These are phyloP conservation scores for Linum usitatissimum DNA, from an alignment of 345 rosid genomes.

Conservation along the genomic window DNA sequence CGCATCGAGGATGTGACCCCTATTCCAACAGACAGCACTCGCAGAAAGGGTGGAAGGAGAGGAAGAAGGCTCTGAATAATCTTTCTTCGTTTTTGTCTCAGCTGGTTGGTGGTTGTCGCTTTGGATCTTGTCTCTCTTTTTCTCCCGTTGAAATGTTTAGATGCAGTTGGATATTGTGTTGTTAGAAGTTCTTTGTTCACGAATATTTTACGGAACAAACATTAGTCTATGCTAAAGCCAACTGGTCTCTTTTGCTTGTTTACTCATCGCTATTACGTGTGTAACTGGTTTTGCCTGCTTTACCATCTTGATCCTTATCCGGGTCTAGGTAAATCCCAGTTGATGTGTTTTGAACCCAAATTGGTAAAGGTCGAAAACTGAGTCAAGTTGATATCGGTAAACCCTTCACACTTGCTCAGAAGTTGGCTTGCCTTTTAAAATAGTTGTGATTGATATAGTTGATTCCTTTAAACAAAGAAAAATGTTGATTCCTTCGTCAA, in stretches of 20 bases:
- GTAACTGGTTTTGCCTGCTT: no score
- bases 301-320: no score
- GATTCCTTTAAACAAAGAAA: no score
- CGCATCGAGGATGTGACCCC: conserved; percentile 98
- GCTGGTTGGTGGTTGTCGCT: conserved; percentile 1
- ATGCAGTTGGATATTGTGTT: not conserved
- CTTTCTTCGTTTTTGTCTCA: not conserved
- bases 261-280: not conserved
- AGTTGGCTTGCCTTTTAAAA: no score
- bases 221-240: not conserved
- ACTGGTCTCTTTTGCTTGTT: not conserved
- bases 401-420: conserved; percentile 80
- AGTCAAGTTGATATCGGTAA: no score
- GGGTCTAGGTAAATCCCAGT: no score
- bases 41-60: conserved; percentile 87
- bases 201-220: not conserved
- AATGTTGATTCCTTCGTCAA: no score
- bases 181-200: not conserved
- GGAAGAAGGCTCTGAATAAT: conserved; percentile 62
- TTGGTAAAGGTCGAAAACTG: no score
- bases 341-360: not conserved
- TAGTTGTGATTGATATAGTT: no score
- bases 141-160: not conserved
- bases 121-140: not conserved
- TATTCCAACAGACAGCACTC: conserved; percentile 84